A percentile compares a stretch with the other conserved stretches of the same genome.
phyloP scores from a whole-genome alignment of 306 rosid genomes.

The Dryas drummondii region DNA sequence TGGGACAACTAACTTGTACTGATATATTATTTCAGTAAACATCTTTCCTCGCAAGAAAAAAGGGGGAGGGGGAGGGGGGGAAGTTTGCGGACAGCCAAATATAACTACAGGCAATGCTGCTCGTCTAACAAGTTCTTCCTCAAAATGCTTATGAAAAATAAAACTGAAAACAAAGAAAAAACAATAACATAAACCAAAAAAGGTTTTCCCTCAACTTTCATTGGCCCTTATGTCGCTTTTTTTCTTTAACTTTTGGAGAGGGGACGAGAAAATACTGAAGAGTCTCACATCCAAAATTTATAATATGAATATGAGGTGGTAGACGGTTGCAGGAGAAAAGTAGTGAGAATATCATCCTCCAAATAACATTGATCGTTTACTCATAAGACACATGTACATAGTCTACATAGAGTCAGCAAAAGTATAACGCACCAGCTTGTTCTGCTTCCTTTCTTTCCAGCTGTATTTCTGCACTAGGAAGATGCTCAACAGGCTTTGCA shows the following conservation, averaged over 20 bases:
- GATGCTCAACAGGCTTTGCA: conserved; percentile 84
- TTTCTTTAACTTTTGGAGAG: too few species aligned
- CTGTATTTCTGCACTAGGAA: conserved; percentile 98
- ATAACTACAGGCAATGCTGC: background rate
- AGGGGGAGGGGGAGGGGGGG: background rate
- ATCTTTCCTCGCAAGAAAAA: background rate
- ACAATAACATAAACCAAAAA: background rate
- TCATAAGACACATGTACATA: background rate
- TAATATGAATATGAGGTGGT: background rate
- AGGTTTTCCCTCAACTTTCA: background rate
- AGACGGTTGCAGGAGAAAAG: background rate
- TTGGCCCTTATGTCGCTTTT: too few species aligned
- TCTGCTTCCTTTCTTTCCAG: conserved; percentile 98
- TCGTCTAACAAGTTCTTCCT: conserved; percentile 2
- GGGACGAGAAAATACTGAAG: background rate
- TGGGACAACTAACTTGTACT: conserved; percentile 4
- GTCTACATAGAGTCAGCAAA: conserved; percentile 12
- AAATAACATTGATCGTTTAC: background rate
- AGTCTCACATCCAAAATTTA: background rate
- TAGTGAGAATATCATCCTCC: background rate
- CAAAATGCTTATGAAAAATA: background rate
- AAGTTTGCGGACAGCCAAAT: background rate
- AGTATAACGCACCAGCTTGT: conserved; percentile 72
- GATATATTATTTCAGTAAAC: conserved; percentile 3
- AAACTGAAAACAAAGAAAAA: background rate